These are phyloP conservation scores for Salvia sclarea DNA, from an alignment of 305 asterid species.

Conservation along the genomic window DNA sequence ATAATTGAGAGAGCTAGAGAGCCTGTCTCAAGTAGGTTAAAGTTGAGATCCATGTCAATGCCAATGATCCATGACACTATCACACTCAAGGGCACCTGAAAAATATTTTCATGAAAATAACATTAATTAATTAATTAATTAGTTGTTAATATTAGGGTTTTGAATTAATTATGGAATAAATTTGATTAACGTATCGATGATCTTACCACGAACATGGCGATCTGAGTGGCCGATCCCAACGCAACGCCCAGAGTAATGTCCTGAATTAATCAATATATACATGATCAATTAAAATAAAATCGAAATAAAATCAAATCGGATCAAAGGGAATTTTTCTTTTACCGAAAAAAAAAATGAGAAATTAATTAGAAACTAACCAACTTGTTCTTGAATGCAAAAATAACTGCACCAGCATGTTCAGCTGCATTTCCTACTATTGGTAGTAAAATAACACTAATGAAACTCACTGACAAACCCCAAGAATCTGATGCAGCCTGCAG, in stretches of 20 bases:
- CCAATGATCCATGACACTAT: constrained; percentile 79
- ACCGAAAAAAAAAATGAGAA: neutral
- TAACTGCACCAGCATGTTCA: constrained; percentile 95
- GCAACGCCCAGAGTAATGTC: constrained; percentile 91
- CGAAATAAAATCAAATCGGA: too few relatives aligned
- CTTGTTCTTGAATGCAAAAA: constrained; percentile 91
- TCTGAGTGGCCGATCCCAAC: constrained; percentile 95
- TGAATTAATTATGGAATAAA: neutral
- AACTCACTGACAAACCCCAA: constrained; percentile 89
- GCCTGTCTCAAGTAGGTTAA: constrained; percentile 69
- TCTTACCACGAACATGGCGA: constrained; percentile 84
- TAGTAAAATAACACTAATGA: constrained; percentile 81
- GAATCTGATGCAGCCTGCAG: constrained; percentile 80
- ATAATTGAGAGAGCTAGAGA: constrained; percentile 68
- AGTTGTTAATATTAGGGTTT: neutral
- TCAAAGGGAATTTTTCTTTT: too few relatives aligned
- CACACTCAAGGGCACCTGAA: constrained; percentile 67
- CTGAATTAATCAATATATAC: constrained; percentile 38
- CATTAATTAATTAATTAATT: neutral
- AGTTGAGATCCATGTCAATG: constrained; percentile 63
- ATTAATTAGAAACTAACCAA: constrained; percentile 45
- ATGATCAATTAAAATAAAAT: neutral
- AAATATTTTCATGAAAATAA: neutral
- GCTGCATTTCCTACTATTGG: constrained; percentile 98
- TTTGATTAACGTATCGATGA: neutral